Percentiles rank a stretch among this genome's conserved stretches.
phyloP scores from a whole-genome alignment of 2,329 filamentous ascomycete genomes.

The Fusarium sp. region DNA sequence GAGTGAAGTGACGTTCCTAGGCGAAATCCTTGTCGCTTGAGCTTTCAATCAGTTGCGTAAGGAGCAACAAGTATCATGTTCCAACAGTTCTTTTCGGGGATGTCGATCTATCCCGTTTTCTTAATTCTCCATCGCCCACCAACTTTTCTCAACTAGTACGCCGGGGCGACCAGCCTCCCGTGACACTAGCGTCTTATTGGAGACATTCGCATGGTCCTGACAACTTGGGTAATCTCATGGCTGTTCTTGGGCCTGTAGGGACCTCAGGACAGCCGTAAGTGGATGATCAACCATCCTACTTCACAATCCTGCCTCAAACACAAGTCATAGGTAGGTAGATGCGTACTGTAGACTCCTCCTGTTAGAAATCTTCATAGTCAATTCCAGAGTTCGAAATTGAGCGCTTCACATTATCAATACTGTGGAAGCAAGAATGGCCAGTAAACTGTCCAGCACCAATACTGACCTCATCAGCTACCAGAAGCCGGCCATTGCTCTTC shows the following conservation, averaged over 20 bases:
- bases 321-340: constrained; percentile 10
- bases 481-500: not conserved
- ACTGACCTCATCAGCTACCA: not conserved
- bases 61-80: constrained; percentile 15
- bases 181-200: constrained; percentile 39
- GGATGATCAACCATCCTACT: constrained; percentile 29
- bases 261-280: constrained; percentile 10
- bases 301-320: constrained; percentile 22
- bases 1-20: constrained; percentile 4
- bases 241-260: constrained; percentile 19
- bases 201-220: constrained; percentile 13
- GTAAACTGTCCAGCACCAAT: not conserved
- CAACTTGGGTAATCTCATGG: constrained; percentile 29
- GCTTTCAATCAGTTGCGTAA: constrained; percentile 1
- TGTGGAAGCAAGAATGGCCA: not conserved
- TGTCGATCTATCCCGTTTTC: constrained; percentile 36
- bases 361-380: not conserved
- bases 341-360: not conserved
- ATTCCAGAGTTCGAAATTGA: not conserved
- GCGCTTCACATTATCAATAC: not conserved
- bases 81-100: constrained; percentile 18
- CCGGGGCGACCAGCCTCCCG: constrained; percentile 41
- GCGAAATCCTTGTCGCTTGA: not conserved
- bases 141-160: constrained; percentile 23
- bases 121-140: constrained; percentile 23